phyloP scores from a whole-genome alignment of 129 eudicot species.

The Lonicera japonica region DNA sequence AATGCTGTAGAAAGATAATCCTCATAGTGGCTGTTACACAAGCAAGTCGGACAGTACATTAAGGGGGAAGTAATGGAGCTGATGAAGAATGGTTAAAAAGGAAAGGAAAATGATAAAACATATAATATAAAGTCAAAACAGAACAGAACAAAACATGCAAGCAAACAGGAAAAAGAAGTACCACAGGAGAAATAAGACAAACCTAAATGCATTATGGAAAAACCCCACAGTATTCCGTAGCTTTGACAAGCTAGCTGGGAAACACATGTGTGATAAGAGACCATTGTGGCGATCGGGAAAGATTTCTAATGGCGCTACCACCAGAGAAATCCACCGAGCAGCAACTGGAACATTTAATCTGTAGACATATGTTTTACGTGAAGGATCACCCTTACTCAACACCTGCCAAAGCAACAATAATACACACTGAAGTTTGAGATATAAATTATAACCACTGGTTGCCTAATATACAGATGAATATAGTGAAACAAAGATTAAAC shows the following conservation, averaged over 20 bases:
- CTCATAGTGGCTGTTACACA: conserved; percentile 75
- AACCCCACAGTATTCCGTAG: conserved; percentile 71
- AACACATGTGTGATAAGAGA: conserved; percentile 67
- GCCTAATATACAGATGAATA: background rate
- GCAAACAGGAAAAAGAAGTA: background rate
- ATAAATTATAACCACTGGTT: background rate
- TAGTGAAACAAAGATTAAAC: background rate
- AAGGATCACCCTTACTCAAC: conserved; percentile 74
- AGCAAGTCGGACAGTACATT: conserved; percentile 5
- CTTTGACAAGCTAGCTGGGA: conserved; percentile 55
- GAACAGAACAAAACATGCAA: background rate
- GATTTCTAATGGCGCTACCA: conserved; percentile 84
- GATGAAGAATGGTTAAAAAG: background rate
- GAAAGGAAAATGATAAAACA: background rate
- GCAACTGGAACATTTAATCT: conserved; percentile 72
- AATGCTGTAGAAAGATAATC: conserved; percentile 68
- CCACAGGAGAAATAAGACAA: conserved; percentile 2
- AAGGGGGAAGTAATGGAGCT: conserved; percentile 4
- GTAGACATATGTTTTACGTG: conserved; percentile 77
- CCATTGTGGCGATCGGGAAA: conserved; percentile 63
- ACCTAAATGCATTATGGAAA: conserved; percentile 87
- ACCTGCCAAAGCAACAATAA: conserved; percentile 43
- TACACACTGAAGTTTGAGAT: conserved; percentile 11
- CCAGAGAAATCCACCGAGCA: conserved; percentile 89
- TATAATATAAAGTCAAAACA: background rate